Conservation (phyloP, 208 protist species). For the Leishmania tarentolae region DNA sequence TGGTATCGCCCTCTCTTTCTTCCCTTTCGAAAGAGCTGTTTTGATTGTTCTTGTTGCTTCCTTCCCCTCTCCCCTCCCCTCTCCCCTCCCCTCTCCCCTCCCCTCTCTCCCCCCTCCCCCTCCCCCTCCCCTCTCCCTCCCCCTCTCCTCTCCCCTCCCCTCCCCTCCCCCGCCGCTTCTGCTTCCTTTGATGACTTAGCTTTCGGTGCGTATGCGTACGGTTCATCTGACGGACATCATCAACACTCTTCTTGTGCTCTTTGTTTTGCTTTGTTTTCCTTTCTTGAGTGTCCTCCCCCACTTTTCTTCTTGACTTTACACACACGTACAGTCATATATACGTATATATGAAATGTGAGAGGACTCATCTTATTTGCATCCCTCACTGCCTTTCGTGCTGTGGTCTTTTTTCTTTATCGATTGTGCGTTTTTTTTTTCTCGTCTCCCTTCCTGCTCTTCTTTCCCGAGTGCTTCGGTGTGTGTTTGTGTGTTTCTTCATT, state of each 20-base stretch:
- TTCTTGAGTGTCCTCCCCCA: not conserved
- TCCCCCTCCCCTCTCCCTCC: not conserved
- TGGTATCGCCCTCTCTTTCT: not conserved
- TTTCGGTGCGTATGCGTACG: not conserved
- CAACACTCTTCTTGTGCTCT: not conserved
- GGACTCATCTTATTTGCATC: not conserved
- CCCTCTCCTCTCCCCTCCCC: not conserved
- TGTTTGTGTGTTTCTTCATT: not conserved
- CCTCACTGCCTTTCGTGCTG: not conserved
- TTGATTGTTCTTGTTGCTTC: not conserved
- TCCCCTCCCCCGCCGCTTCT: too few relatives aligned
- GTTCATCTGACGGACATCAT: not conserved
- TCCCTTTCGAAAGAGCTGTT: not conserved
- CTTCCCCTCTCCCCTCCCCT: not conserved
- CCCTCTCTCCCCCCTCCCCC: not conserved
- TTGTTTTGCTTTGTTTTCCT: not conserved
- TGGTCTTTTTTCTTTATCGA: not conserved
- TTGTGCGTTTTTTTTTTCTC: not conserved
- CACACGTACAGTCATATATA: too few relatives aligned
- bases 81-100: too few relatives aligned
- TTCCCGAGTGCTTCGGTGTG: not conserved
- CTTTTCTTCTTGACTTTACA: not conserved
- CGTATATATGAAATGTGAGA: not conserved
- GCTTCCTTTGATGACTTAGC: not conserved
- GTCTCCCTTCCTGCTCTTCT: not conserved